A percentile compares a stretch with the other conserved stretches of the same genome.
phyloP scores from a whole-genome alignment of 257 asterid species.

The Jacaranda mimosifolia region DNA sequence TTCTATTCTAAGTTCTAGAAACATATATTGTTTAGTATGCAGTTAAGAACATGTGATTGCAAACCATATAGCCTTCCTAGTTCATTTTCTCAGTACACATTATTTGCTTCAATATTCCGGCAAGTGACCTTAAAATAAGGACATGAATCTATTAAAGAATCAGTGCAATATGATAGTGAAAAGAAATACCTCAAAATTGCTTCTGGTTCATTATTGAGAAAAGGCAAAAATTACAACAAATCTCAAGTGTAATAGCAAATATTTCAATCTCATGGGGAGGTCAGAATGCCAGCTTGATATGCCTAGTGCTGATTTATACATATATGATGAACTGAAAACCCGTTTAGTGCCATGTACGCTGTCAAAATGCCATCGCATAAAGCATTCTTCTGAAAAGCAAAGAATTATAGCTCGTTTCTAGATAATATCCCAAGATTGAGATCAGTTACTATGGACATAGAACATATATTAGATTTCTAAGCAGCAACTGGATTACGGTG shows the following conservation, averaged over 20 bases:
- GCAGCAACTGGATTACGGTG: not conserved
- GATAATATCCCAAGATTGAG: conserved; percentile 18
- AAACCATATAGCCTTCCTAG: too few species aligned
- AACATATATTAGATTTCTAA: conserved; percentile 28
- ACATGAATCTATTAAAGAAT: too few species aligned
- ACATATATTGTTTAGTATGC: not conserved
- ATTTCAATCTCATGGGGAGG: not conserved
- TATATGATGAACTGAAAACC: not conserved
- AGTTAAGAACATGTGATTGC: too few species aligned
- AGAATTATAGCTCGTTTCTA: conserved; percentile 20
- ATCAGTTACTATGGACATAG: conserved; percentile 35
- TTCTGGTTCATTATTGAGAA: conserved; percentile 5
- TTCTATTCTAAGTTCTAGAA: not conserved
- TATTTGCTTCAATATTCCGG: too few species aligned
- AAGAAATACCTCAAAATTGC: not conserved
- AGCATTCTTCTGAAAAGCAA: conserved; percentile 28
- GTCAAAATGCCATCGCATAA: conserved; percentile 4
- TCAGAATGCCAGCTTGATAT: not conserved
- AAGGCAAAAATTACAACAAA: conserved; percentile 10
- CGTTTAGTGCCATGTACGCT: not conserved
- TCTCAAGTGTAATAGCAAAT: not conserved
- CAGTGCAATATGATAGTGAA: not conserved
- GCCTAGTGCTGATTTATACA: conserved; percentile 38
- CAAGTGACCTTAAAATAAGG: too few species aligned
- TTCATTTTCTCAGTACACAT: too few species aligned